A percentile compares a stretch with the other conserved stretches of the same genome.
Evolutionary conservation across 2,329 filamentous ascomycete species (phyloP).

Genomic region (Phoma sp.): DNA sequence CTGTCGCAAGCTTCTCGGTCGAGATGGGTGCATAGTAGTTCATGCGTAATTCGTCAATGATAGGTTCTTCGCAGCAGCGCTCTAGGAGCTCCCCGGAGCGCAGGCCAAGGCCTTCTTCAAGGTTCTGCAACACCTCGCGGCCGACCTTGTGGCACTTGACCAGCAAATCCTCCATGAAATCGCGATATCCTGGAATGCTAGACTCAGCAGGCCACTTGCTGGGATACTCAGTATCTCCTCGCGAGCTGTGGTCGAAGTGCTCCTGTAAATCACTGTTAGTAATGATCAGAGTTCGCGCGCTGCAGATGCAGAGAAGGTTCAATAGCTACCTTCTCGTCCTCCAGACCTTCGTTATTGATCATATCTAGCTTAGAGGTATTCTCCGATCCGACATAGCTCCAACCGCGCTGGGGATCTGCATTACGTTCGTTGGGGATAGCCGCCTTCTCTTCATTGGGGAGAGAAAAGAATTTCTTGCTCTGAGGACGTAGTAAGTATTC

Average conservation of each 20-base stretch:
- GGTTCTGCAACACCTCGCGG: no score
- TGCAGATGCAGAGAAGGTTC: no score
- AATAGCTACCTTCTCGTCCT: constrained; percentile 4
- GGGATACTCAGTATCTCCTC: no score
- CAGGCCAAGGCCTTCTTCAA: constrained; percentile 12
- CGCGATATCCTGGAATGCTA: constrained; percentile 18
- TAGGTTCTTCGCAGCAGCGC: constrained; percentile 10
- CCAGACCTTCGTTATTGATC: constrained; percentile 9
- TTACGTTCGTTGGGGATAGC: not conserved
- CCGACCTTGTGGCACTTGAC: constrained; percentile 2
- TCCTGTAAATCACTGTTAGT: constrained; percentile 1
- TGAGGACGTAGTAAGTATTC: not conserved
- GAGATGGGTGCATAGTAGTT: constrained; percentile 22
- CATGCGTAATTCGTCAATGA: constrained; percentile 21
- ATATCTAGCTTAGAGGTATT: not conserved
- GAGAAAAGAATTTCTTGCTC: constrained; percentile 18
- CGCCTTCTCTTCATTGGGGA: constrained; percentile 8
- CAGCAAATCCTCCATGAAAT: constrained; percentile 19
- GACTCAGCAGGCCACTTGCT: constrained; percentile 2
- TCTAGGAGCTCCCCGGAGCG: constrained; percentile 11
- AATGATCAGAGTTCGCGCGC: no score
- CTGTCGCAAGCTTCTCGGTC: constrained; percentile 4
- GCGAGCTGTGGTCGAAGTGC: not conserved
- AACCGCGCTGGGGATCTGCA: constrained; percentile 20
- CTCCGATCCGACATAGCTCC: constrained; percentile 2